These are phyloP conservation scores for Lathyrus aphaca DNA, from an alignment of 306 rosid species.

Conservation along the genomic window DNA sequence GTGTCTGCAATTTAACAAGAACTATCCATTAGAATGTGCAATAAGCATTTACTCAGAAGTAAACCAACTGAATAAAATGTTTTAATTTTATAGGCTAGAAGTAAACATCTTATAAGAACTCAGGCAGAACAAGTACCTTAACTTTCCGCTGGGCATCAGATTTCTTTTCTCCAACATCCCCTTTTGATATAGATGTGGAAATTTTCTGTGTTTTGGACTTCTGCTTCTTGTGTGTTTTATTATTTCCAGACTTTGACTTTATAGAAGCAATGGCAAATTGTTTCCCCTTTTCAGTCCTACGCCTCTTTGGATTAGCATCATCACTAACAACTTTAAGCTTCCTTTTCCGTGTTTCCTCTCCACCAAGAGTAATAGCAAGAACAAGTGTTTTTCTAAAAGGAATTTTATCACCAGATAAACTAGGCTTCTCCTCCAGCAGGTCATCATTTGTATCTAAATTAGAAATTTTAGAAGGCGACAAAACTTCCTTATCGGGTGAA, in stretches of 20 bases:
- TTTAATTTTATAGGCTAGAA: conserved; percentile 10
- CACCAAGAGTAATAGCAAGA: conserved; percentile 64
- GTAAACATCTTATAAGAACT: conserved; percentile 26
- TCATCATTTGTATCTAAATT: conserved; percentile 54
- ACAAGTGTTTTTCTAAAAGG: conserved; percentile 62
- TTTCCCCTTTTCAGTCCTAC: conserved; percentile 71
- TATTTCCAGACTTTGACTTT: conserved; percentile 55
- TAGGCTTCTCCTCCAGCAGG: conserved; percentile 54
- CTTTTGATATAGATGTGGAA: conserved; percentile 56
- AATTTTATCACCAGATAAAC: conserved; percentile 48
- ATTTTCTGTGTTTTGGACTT: conserved; percentile 57
- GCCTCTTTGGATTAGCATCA: conserved; percentile 63
- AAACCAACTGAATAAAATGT: conserved; percentile 17
- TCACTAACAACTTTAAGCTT: conserved; percentile 53
- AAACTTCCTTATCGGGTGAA: conserved; percentile 58
- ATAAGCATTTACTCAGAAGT: conserved; percentile 32
- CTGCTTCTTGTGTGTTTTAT: conserved; percentile 63
- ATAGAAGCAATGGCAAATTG: conserved; percentile 43
- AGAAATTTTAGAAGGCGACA: conserved; percentile 54
- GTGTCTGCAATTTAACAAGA: conserved; percentile 20
- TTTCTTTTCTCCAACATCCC: conserved; percentile 56
- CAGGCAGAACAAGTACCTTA: conserved; percentile 61
- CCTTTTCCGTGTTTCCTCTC: conserved; percentile 66
- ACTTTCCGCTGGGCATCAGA: conserved; percentile 58
- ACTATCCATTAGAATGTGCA: conserved; percentile 25